Conservation (phyloP, 2,329 filamentous ascomycete species). For the Alternaria sp. region DNA sequence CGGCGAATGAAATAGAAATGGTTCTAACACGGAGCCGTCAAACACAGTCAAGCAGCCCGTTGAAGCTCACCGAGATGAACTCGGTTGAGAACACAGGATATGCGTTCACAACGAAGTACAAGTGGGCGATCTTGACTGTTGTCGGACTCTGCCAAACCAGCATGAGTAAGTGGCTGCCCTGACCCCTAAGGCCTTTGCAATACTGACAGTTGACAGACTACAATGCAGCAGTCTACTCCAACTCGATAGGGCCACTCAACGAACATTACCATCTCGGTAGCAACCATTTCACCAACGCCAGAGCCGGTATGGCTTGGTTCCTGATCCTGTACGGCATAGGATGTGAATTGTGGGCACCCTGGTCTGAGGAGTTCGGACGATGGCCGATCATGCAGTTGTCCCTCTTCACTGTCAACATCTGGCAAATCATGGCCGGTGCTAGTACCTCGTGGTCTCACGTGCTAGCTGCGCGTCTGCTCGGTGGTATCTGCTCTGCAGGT, state of each 20-base stretch:
- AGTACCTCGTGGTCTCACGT: conserved; percentile 70
- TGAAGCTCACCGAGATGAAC: conserved; percentile 31
- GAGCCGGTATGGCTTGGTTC: conserved; percentile 75
- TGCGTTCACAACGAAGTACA: conserved; percentile 58
- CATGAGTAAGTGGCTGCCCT: conserved; percentile 54
- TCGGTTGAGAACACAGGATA: conserved; percentile 52
- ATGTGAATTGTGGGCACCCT: conserved; percentile 82
- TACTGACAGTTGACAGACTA: conserved; percentile 52
- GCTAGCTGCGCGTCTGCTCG: conserved; percentile 64
- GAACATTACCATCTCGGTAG: conserved; percentile 63
- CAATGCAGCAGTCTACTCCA: conserved; percentile 65
- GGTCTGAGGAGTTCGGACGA: conserved; percentile 82
- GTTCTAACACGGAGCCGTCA: conserved; percentile 8
- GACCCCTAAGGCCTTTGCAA: conserved; percentile 34
- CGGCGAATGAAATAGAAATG: conserved; percentile 14
- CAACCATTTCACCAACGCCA: conserved; percentile 53
- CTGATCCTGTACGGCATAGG: conserved; percentile 82
- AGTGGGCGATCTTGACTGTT: conserved; percentile 63
- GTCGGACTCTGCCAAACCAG: conserved; percentile 64
- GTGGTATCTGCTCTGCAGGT: conserved; percentile 62
- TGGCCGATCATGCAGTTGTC: conserved; percentile 77
- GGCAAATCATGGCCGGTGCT: conserved; percentile 65
- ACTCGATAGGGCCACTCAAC: conserved; percentile 60
- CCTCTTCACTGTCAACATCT: conserved; percentile 77
- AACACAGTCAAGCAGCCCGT: conserved; percentile 4